Evolutionary conservation across 495 filamentous ascomycete species (phyloP).

Genomic region (Collariella sp.): DNA sequence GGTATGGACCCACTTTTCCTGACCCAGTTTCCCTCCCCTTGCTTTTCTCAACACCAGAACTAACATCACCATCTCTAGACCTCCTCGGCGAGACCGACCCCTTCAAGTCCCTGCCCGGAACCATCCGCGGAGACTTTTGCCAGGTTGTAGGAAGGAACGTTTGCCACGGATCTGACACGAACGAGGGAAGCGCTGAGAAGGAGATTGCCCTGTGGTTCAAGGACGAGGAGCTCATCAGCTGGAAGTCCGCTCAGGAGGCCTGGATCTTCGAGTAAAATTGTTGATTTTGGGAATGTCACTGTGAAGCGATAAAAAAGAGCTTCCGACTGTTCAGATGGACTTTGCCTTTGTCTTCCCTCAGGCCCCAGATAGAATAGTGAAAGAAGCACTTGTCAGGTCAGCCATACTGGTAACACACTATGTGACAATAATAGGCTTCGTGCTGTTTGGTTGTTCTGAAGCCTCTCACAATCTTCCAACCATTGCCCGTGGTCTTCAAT

Average conservation of each 20-base stretch:
- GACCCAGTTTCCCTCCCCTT: not conserved
- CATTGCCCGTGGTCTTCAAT: too few species aligned
- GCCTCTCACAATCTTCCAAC: too few species aligned
- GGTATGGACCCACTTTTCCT: constrained; percentile 40
- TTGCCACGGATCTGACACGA: constrained; percentile 97
- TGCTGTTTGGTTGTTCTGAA: too few species aligned
- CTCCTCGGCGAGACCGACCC: constrained; percentile 99
- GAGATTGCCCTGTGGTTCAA: constrained; percentile 98
- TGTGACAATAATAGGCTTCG: too few species aligned
- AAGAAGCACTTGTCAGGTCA: too few species aligned
- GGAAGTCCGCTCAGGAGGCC: constrained; percentile 66
- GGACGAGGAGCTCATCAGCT: constrained; percentile 68
- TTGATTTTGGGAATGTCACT: not conserved
- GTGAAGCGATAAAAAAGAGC: not conserved
- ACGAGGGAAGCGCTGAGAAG: constrained; percentile 98
- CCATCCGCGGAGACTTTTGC: constrained; percentile 72
- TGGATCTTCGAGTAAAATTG: constrained; percentile 89
- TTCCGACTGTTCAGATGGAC: not conserved
- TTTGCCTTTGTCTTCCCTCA: too few species aligned
- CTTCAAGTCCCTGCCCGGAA: constrained; percentile 82
- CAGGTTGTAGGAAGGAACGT: constrained; percentile 68
- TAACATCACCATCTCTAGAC: constrained; percentile 37
- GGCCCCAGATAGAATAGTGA: too few species aligned
- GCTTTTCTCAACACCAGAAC: not conserved
- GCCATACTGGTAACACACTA: too few species aligned